Evolutionary conservation across 2,329 filamentous ascomycete species (phyloP), one percentile per base, ranked within the genome.

Genomic region (Cordyceps farinosa): DNA sequence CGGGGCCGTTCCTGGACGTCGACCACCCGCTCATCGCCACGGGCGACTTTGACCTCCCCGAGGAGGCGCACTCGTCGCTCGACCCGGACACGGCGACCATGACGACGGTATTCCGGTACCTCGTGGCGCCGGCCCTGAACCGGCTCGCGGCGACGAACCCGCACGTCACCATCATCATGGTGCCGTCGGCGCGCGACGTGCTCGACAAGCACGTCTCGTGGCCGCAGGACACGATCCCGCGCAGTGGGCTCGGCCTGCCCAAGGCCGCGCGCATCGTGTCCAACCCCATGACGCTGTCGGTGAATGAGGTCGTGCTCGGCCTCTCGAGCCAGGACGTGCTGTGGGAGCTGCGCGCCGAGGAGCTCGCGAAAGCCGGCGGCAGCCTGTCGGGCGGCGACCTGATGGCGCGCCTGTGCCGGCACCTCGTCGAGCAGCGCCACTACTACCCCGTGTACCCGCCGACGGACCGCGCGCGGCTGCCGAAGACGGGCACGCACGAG

Each of bases 361-460:
- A 96, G 74, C 73, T 86, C 8, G 66, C 67, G 64, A 67, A 65
- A 62, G 69, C 69, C 17, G 32, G 51, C 40, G 44, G 17, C 10
- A 38, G 27, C 27, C 36, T 29, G 17, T 63, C 63, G 1, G 69
- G 69, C n/a, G 62, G 57, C 3, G 87, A 90, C 68, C 70, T 90
- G 32, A 80, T 94, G 70, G 86, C 87, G 17, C 80, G 94, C n/a
- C 76, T 93, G 53, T 86, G 90, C 6, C 84, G 87, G 27, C 89
- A 95, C 68, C 75, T 99, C 22, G 85, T 99, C 63, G 90, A 97
- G 76, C 95, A 98, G 77, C 82, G 93, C 7, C 92, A 95, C 72
- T 98, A 93, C 75, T 92, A 92, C 70, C 95, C 95, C 0, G 77
- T 98, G 1, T 97, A 93, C 71, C 95, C 95, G 6, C 88, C 94